Conservation (phyloP, 257 asterid species). For the Penstemon davidsonii region DNA sequence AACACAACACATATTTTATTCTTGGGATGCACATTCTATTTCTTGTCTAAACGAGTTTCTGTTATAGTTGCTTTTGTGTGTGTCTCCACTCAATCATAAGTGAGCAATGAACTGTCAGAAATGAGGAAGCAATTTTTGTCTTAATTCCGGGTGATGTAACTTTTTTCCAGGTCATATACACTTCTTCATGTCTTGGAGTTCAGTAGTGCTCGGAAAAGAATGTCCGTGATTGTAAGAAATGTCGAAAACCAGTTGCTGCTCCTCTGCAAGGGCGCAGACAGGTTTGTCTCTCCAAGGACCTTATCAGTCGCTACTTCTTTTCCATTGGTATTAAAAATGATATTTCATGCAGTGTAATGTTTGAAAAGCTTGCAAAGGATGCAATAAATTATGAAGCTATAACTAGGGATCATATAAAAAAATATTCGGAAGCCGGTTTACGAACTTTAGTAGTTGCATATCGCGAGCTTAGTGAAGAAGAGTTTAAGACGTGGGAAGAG, state of each 20-base stretch:
- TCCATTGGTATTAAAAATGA: slow-evolving; percentile 16
- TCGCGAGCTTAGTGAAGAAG: slow-evolving; percentile 77
- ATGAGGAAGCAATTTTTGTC: neutral
- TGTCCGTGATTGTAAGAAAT: slow-evolving; percentile 83
- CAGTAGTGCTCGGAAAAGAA: slow-evolving; percentile 90
- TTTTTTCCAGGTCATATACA: slow-evolving; percentile 62
- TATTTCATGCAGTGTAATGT: slow-evolving; percentile 67
- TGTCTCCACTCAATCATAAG: slow-evolving; percentile 2
- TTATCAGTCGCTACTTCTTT: slow-evolving; percentile 18
- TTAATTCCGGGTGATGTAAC: slow-evolving; percentile 11
- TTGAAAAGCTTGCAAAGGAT: slow-evolving; percentile 67
- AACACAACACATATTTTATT: no score
- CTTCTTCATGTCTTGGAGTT: slow-evolving; percentile 91
- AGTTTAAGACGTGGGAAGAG: slow-evolving; percentile 68
- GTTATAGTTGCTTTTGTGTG: neutral
- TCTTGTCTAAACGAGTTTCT: neutral
- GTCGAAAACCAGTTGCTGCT: slow-evolving; percentile 73
- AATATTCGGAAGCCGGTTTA: slow-evolving; percentile 88
- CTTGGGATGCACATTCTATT: neutral
- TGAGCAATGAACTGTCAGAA: slow-evolving; percentile 1
- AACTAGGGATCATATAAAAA: slow-evolving; percentile 70
- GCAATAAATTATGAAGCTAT: slow-evolving; percentile 42
- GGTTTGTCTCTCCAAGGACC: slow-evolving; percentile 41
- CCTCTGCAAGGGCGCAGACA: slow-evolving; percentile 96
- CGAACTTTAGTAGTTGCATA: slow-evolving; percentile 83